Evolutionary conservation across 768 basidiomycete species (phyloP), one percentile per base, ranked within the genome.

Genomic region (Stropharia rugosoannulata): DNA sequence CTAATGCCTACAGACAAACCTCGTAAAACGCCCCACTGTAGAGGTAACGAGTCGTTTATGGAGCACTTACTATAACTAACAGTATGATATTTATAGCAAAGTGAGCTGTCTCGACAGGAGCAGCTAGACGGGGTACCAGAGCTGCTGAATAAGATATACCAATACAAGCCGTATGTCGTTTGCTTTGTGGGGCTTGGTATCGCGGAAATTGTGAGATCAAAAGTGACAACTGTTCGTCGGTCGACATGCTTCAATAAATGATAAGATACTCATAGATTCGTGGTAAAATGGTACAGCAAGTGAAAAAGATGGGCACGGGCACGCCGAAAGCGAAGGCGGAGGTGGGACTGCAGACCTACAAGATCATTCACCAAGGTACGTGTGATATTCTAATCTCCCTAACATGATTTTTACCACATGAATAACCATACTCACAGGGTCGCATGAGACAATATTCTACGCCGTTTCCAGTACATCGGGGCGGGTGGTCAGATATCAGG

Each of bases 161-260:
- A 65, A 8, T 77, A 77, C 59, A 78, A 78, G 10, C 93, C 93
- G 0, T 74, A 75, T 3, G 73, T 94, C 5, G 78, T 92, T 0
- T 92, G 90, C 63, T 89, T 94, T 62, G 85, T 93, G 1, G 93
- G 93, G 1, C 75, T 90, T 56, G 77, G 78, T 8, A 92, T 94
- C 32, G 72, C 78, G 38, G 66, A 74, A 56, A 56, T 62, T 60
- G 67, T 76, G 40, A 59, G 79, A 61, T 58, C 68, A 40, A 48
- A 66, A 19, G 51, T 70, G 10, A 41, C 56, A 12, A 50, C 54
- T 32, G 59, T 69, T 57, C 38, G 56, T 58, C 61, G 57, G 40
- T 19, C 49, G 47, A 10, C 18, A 39, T 49, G 4, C 4, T 22
- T 22, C 2, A 22, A 22, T 22, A 22, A 22, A 22, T 22, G 22